Evolutionary conservation across 371 early-diverging fungal species (phyloP), one percentile per base, ranked within the genome.

Genomic region (Mucor velutinosus): DNA sequence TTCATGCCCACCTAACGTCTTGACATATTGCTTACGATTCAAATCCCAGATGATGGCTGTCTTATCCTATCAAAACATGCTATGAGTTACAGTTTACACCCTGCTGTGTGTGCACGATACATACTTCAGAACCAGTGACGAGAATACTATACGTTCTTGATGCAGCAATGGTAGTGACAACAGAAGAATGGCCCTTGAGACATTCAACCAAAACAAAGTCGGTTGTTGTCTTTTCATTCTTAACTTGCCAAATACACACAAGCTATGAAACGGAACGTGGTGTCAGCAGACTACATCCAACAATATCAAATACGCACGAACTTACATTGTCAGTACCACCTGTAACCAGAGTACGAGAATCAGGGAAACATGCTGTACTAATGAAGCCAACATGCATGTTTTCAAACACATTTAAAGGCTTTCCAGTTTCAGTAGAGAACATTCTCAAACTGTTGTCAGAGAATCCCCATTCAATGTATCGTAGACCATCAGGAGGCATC

Each of bases 391-490:
- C 70, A 71, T 93, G 93, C 81, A 92, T 70, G 62, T 85, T 88
- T 67, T 93, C 93, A 77, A 88, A 92, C 2, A 89, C 81, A 11
- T 85, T 88, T 3, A 90, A 60, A 1, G 84, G 63, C 83, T 90
- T 92, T 58, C 80, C 85, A 7, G 83, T 82, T 15, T 92, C 91
- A 0, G 86, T 82, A 45, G 86, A 73, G 63, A 78, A 84, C 12
- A 93, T 56, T 33, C 92, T 80, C 7, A 93, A 65, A 65, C 90
- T 89, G 35, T 86, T 83, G 63, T 93, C 94, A 0, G 87, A 76
- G 63, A 79, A 90, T 25, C 89, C 92, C 92, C 92, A 92, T 67
- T 93, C 92, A 7, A 91, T 74, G 71, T 87, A 92, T n/a, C 80
- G 76, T 15, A 71, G 64, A 23, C 86, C 88, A 67, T 87, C 84